Evolutionary conservation across 1,139 yeast species (phyloP), one percentile per base, ranked within the genome.

Genomic region (Saccharomycopsis phalli): DNA sequence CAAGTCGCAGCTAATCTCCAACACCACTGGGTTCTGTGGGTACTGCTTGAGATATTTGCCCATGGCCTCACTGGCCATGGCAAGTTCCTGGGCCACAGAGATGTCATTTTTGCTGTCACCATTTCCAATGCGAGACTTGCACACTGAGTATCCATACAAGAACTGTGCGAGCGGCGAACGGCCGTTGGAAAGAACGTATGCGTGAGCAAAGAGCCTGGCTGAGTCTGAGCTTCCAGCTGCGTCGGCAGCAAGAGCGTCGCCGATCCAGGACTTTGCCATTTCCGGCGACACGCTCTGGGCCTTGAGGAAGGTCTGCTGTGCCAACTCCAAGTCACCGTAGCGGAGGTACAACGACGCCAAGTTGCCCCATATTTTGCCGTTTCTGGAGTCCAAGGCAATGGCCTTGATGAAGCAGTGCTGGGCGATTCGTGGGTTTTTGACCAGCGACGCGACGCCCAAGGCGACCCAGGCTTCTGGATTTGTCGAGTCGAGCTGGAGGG

Each of bases 371-470:
- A 80, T 71, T 18, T 63, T 62, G 1, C 81, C 73, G 48, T 83
- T 84, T 44, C 76, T 72, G 3, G 82, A 72, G 40, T 82, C 80
- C 34, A 86, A 60, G 0, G 84, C 68, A 2, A 78, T 62, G 0
- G 96, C 91, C 48, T 84, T 81, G 50, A 93, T 82, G 52, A 82
- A 84, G 56, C 96, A 86, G 59, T 91, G 98, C 57, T 91, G 99
- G 0, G 96, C 68, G 5, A 86, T 81, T 40, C 71, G 71, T 0
- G 91, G 79, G 50, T 76, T 81, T 4, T 65, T 57, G 2, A 74
- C 62, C 36, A 78, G 68, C 0, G 78, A 63, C 0, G 84, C 78
- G 48, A 81, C 71, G 10, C 97, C 98, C 31, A 88, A 66, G 0
- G 83, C 80, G 38, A 76, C 68, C 99, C 99, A 91, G 45, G 76